These are phyloP conservation scores for Gymnopilus junonius DNA, from an alignment of 768 basidiomycete species.

Conservation along the genomic window DNA sequence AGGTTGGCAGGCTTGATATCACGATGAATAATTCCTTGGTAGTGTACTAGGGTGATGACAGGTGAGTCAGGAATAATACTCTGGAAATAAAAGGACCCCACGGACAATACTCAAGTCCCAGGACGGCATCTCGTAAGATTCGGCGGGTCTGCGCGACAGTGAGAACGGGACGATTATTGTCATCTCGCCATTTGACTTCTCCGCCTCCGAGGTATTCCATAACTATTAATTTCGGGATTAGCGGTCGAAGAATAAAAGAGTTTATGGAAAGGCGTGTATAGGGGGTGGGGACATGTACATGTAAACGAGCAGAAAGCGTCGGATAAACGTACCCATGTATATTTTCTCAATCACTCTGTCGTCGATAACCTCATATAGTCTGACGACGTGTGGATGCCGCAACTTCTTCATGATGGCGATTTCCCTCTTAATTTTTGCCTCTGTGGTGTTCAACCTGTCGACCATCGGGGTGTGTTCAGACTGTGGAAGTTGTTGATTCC, in stretches of 20 bases:
- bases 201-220: slow-evolving; percentile 97
- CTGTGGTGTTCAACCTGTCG: slow-evolving; percentile 71
- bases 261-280: background rate
- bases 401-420: slow-evolving; percentile 99
- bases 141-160: slow-evolving; percentile 82
- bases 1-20: slow-evolving; percentile 99
- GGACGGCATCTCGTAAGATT: slow-evolving; percentile 90
- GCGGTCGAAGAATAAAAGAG: background rate
- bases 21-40: slow-evolving; percentile 98
- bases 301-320: background rate
- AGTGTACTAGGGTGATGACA: slow-evolving; percentile 68
- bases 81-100: slow-evolving; percentile 23
- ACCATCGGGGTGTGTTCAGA: slow-evolving; percentile 60
- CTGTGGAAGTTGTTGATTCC: slow-evolving; percentile 49
- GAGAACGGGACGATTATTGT: slow-evolving; percentile 69
- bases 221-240: slow-evolving; percentile 49
- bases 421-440: slow-evolving; percentile 87
- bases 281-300: background rate
- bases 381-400: slow-evolving; percentile 86
- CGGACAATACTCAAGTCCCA: slow-evolving; percentile 95
- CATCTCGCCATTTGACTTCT: slow-evolving; percentile 88
- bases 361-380: slow-evolving; percentile 93
- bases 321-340: slow-evolving; percentile 79
- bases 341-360: slow-evolving; percentile 87
- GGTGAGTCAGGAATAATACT: slow-evolving; percentile 10